Conservation (phyloP, 345 rosid genomes). For the Eucalyptus erythrocorys region DNA sequence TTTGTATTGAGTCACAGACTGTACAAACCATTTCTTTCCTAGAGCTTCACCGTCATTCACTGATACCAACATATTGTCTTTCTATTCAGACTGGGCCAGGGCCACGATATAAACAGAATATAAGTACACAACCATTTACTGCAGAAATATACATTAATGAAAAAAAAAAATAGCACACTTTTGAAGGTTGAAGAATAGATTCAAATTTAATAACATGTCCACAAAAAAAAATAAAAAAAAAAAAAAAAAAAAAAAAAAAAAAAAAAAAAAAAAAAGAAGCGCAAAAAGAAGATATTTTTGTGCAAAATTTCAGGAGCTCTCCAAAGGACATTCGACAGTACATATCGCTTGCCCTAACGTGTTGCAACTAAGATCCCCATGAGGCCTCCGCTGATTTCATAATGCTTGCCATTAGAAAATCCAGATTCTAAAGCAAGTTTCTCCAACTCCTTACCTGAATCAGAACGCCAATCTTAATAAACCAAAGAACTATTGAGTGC, state of each 20-base stretch:
- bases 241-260: neutral
- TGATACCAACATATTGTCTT: neutral
- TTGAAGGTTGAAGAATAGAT: neutral
- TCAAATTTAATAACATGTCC: neutral
- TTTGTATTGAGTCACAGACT: neutral
- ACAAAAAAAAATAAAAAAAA: neutral
- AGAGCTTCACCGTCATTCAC: neutral
- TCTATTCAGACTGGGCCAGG: neutral
- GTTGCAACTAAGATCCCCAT: slow-evolving; percentile 77
- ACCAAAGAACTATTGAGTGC: neutral
- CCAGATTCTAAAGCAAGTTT: slow-evolving; percentile 61
- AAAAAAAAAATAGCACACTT: neutral
- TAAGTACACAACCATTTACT: neutral
- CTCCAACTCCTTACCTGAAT: slow-evolving; percentile 70
- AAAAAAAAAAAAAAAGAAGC: neutral
- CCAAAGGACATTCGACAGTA: neutral
- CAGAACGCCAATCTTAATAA: neutral
- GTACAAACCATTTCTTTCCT: neutral
- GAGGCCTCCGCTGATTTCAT: slow-evolving; percentile 65
- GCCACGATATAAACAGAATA: neutral
- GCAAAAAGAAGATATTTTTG: neutral
- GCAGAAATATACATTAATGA: neutral
- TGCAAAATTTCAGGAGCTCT: neutral
- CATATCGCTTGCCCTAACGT: slow-evolving; percentile 1
- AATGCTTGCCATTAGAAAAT: slow-evolving; percentile 57